Evolutionary conservation across 2,329 filamentous ascomycete genomes (phyloP).

Genomic region (Dryadomyces quercivorus): DNA sequence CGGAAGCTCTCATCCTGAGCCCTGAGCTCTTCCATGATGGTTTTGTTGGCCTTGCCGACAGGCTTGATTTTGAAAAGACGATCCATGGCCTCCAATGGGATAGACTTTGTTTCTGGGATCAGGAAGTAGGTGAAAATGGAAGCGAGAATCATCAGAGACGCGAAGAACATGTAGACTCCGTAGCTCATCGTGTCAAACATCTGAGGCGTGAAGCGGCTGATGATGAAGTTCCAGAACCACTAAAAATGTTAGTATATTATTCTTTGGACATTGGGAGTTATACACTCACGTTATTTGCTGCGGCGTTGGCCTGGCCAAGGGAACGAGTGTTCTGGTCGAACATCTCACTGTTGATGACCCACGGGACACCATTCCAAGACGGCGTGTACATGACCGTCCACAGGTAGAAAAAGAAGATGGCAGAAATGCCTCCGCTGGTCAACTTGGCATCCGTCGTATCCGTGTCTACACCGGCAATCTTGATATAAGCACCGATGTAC

Average conservation of each 20-base stretch:
- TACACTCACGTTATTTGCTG: slow-evolving; percentile 43
- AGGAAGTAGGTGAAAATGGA: slow-evolving; percentile 49
- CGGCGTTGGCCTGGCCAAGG: slow-evolving; percentile 59
- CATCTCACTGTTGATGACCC: slow-evolving; percentile 67
- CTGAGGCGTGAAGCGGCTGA: slow-evolving; percentile 53
- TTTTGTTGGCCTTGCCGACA: slow-evolving; percentile 28
- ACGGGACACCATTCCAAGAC: slow-evolving; percentile 61
- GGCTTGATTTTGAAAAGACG: slow-evolving; percentile 42
- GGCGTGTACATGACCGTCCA: slow-evolving; percentile 64
- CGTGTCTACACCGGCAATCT: slow-evolving; percentile 28
- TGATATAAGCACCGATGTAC: slow-evolving; percentile 51
- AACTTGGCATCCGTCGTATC: slow-evolving; percentile 16
- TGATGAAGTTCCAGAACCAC: slow-evolving; percentile 63
- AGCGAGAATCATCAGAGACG: slow-evolving; percentile 45
- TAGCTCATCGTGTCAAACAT: slow-evolving; percentile 49
- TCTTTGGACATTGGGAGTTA: background rate
- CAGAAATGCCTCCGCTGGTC: slow-evolving; percentile 36
- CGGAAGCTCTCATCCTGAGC: background rate
- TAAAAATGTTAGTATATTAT: background rate
- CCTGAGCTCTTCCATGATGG: slow-evolving; percentile 30
- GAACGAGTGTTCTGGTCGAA: slow-evolving; percentile 59
- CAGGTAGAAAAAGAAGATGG: slow-evolving; percentile 62
- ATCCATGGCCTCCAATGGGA: slow-evolving; percentile 55
- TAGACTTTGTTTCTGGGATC: slow-evolving; percentile 53
- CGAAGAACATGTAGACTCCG: slow-evolving; percentile 60